Evolutionary conservation across 2,329 filamentous ascomycete genomes (phyloP), one percentile per base, ranked within the genome.

Genomic region (Fusarium miscanthi): DNA sequence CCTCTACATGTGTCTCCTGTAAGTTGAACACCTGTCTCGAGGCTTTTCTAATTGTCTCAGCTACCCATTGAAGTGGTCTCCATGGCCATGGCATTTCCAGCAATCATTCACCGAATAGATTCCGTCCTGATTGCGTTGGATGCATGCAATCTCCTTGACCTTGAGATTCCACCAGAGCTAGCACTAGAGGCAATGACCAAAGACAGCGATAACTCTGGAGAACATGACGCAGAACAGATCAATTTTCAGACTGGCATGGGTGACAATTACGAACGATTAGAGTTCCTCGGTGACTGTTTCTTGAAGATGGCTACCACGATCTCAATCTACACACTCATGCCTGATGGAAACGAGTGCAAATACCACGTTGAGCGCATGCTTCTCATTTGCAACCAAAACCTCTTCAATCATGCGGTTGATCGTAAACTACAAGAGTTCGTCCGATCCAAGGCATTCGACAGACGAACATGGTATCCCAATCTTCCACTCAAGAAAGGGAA

Each of bases 241-340:
- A 93, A 94, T 74, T 90, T 95, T 51, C 93, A 94, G 75, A 85
- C 88, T 52, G 95, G 94, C 6, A 97, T 97, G 94, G 94, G 94
- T 3, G 92, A 91, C 42, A 98, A 98, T 75, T 99, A 99, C 77
- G 96, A 99, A 80, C 89, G 96, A 17, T 87, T 98, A 0, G 96
- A 99, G 77, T 97, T 98, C 66, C 86, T 98, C 5, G 96, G 96
- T 0, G 96, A 99, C 80, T 93, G 92, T 38, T 97, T 98, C 77
- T 86, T 99, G 66, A 99, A 99, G 82, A 95, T 98, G 91, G 94
- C 93, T 16, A 98, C 95, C 0, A 95, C 95, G 0, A 94, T 99
- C 59, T 91, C 94, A 1, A 85, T 97, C 1, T 98, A 93, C 78
- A 92, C 92, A 2, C 87, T 90, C 33, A 90, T 93, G 25, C 94